Evolutionary conservation across 192 early-diverging fungal species (phyloP), one percentile per base, ranked within the genome.

Genomic region (Backusella tarrabulga): DNA sequence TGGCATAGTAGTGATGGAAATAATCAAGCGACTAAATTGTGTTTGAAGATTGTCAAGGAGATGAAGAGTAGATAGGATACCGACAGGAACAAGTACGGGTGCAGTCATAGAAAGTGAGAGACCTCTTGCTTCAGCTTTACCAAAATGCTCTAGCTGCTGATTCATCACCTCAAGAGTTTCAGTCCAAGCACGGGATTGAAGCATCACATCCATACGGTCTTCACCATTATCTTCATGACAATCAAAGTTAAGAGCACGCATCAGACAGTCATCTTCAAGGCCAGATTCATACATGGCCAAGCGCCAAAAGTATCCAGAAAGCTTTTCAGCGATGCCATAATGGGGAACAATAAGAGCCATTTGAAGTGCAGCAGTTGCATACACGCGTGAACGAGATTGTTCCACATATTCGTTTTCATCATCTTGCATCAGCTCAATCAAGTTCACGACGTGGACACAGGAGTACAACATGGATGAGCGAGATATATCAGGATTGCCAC

Each of bases 361-460:
- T 42, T 83, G 78, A 6, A 83, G 69, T 40, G 82, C 76, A n/a
- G 79, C 82, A 21, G 75, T 83, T 5, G 82, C 82, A 70, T 83
- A 83, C 9, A 74, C 73, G 26, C 82, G 78, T 14, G 76, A 76
- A 21, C 63, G 75, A 12, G 72, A 68, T 66, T 73, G 72, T 0
- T 66, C 75, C 5, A 68, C 60, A 34, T 77, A 50, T 12, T 68
- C 50, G 41, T 75, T 35, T 4, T 46, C 54, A 21, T 80, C 75
- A 32, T 79, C 73, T 35, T 83, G 72, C 26, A 83, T 46, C 21
- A 76, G 41, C 21, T 83, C 82, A 15, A 77, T 44, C 23, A 83
- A 40, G 36, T 83, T 83, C 23, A 83, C 19, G 44, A 76, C 77
- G 40, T 69, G 78, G 8, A 83, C 12, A 44, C 82, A 78, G 41